Evolutionary conservation across 257 asterid genomes (phyloP), one percentile per base, ranked within the genome.

Genomic region (Capsicum pubescens): DNA sequence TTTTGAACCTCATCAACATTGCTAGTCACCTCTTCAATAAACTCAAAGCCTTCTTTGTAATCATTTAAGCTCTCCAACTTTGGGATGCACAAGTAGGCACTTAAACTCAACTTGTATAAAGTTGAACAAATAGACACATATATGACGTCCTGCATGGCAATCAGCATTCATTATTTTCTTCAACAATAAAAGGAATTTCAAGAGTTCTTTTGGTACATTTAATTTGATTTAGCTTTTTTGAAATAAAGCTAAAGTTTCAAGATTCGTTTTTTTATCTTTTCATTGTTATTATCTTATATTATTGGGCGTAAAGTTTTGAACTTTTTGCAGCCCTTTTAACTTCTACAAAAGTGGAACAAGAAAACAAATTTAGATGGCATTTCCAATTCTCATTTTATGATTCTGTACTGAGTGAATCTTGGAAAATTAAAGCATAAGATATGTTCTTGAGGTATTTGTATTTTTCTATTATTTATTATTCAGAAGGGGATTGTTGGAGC

Each of bases 121-220:
- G 39, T 36, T n/a, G n/a, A n/a, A n/a, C n/a, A n/a, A n/a, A n/a
- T n/a, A n/a, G n/a, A n/a, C n/a, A n/a, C n/a, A n/a, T n/a, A n/a
- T n/a, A n/a, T n/a, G n/a, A n/a, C n/a, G n/a, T n/a, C n/a, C n/a
- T n/a, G n/a, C n/a, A n/a, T n/a, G n/a, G n/a, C n/a, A n/a, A n/a
- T n/a, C n/a, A n/a, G n/a, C n/a, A n/a, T 70, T 70, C 56, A 17
- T 70, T 48, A 5, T 70, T 17, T 44, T n/a, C n/a, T n/a, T n/a
- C n/a, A n/a, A n/a, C n/a, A n/a, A n/a, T n/a, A n/a, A n/a, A 42
- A 7, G 79, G 79, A 70, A 44, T 70, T 70, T 70, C 79, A 46
- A 71, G 79, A 48, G 39, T 15, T n/a, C 14, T 71, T 71, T 71
- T 71, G 80, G n/a, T 71, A 46, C n/a, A 46, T 71, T 15, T 39